Base-by-base conservation (phyloP, 257 asterid genomes). In the Datura wrightii region DNA sequence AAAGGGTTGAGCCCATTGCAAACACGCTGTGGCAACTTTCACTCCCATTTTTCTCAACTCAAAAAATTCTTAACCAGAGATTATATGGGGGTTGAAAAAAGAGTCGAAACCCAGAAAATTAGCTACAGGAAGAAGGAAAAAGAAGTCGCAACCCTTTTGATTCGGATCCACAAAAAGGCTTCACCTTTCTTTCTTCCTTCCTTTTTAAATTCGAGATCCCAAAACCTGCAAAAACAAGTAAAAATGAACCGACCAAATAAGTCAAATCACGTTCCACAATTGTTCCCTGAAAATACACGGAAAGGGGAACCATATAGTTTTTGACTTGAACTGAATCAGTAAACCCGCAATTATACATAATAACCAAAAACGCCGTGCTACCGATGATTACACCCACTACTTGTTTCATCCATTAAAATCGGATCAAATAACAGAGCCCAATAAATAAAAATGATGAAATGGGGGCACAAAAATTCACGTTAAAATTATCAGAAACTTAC, bases 1-100 rank as follows among this genome's bases (percentile, higher is more conserved):
- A 7, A 93, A 90, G 60, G 98, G 90, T 18, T 93, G 97, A 41
- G 93, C 87, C 95, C 94, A 94, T 82, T 90, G 94, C 62, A 93
- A 85, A 58, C 96, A 89, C 41, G 89, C 83, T 9, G 93, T 71
- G 19, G 91, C 95, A 65, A 93, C 93, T 93, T 93, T 93, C 79
- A 89, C 88, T 55, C 86, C 98, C 98, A 94, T 93, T 84, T 85
- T 58, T 46, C 31, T 16, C 44, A 10, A 37, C 84, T 39, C 41
- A 67, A 58, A 39, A 65, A 80, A 42, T 48, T 79, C 37, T 82
- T 85, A 56, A 82, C 48, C 74, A 34, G 50, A 72, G 72, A 48
- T 19, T 36, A 56, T n/a, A 62, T 53, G 13, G 10, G 24, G 69
- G 65, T 62, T 42, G 37, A 65, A 46, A 63, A 84, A 34, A 41